Evolutionary conservation across 306 rosid species (phyloP).

Genomic region (Trifolium dubium): DNA sequence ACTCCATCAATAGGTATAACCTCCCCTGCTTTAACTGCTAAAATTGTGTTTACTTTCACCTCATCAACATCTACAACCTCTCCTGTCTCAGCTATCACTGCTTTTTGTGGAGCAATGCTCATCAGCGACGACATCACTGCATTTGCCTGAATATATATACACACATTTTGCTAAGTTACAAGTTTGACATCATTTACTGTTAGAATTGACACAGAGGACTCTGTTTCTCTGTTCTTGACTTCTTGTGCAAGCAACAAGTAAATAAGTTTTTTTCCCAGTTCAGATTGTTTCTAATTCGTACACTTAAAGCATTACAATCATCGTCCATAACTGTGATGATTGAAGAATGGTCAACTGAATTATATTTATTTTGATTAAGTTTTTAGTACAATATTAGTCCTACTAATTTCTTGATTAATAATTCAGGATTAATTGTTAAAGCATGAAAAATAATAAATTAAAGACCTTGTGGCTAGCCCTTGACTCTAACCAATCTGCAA

Average conservation of each 20-base stretch:
- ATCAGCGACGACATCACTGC: conserved; percentile 83
- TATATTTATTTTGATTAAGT: too few species aligned
- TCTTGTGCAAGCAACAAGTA: neutral
- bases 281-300: neutral
- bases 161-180: neutral
- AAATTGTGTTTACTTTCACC: conserved; percentile 68
- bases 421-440: conserved; percentile 2
- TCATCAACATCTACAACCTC: conserved; percentile 77
- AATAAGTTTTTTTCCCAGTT: neutral
- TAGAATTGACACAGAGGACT: conserved; percentile 28
- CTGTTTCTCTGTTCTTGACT: neutral
- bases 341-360: neutral
- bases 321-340: neutral
- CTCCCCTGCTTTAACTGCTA: conserved; percentile 92
- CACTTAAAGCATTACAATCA: neutral
- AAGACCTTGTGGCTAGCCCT: conserved; percentile 86
- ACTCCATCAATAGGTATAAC: conserved; percentile 89
- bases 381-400: neutral
- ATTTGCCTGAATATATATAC: conserved; percentile 64
- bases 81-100: conserved; percentile 84
- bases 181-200: neutral
- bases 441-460: neutral
- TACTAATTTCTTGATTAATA: conserved; percentile 2
- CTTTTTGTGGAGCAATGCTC: conserved; percentile 84
- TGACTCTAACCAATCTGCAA: conserved; percentile 92